These are phyloP conservation scores for Phylloboletellus chloephorus DNA, from an alignment of 1,284 basidiomycete genomes.

Conservation along the genomic window DNA sequence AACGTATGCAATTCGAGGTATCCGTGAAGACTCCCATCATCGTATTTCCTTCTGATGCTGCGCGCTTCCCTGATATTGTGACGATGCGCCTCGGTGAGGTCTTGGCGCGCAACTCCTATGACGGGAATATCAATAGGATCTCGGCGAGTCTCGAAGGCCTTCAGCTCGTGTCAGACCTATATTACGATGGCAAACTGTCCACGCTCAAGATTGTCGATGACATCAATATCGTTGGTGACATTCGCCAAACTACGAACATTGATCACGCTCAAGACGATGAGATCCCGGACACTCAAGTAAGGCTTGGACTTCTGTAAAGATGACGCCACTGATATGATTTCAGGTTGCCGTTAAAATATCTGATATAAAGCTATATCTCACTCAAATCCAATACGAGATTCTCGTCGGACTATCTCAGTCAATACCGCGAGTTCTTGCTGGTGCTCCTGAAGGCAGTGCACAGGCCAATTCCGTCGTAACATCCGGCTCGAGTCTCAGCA, in stretches of 20 bases:
- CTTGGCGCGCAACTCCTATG: slow-evolving; percentile 75
- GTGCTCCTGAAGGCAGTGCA: slow-evolving; percentile 35
- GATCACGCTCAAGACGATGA: slow-evolving; percentile 47
- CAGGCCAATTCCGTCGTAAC: slow-evolving; percentile 25
- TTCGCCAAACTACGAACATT: slow-evolving; percentile 57
- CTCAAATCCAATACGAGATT: slow-evolving; percentile 85
- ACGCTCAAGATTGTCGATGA: slow-evolving; percentile 89
- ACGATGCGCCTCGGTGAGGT: slow-evolving; percentile 89
- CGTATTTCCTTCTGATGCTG: slow-evolving; percentile 76
- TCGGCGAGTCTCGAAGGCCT: slow-evolving; percentile 83
- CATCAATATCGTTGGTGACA: slow-evolving; percentile 72
- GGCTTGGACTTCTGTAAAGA: slow-evolving; percentile 10
- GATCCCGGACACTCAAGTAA: slow-evolving; percentile 68
- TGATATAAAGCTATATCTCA: slow-evolving; percentile 86
- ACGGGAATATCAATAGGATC: slow-evolving; percentile 56
- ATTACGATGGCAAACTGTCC: slow-evolving; percentile 44
- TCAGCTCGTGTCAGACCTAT: slow-evolving; percentile 71
- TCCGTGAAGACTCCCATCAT: slow-evolving; percentile 92
- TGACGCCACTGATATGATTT: slow-evolving; percentile 6
- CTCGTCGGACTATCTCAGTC: slow-evolving; percentile 70
- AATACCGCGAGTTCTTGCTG: slow-evolving; percentile 66
- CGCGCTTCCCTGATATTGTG: slow-evolving; percentile 63
- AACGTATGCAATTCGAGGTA: slow-evolving; percentile 89
- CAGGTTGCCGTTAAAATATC: slow-evolving; percentile 78
- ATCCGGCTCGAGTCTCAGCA: slow-evolving; percentile 8